Evolutionary conservation across 176 grass and related monocot genomes (phyloP), one percentile per base, ranked within the genome.

Genomic region (Rhynchospora tenuis): DNA sequence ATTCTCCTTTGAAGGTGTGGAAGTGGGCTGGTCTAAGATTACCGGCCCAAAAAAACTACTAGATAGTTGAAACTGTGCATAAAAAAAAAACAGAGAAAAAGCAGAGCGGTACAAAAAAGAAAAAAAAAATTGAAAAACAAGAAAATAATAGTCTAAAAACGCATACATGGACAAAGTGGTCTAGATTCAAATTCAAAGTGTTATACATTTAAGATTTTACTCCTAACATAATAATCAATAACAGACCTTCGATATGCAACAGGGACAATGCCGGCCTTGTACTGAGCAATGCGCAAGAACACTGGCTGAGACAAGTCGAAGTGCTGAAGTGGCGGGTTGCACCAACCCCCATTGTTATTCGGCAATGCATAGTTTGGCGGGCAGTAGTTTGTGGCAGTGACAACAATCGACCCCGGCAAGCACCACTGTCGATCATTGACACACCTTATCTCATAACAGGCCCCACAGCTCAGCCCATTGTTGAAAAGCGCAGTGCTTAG

Each of bases 401-500:
- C 90, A 33, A 89, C 83, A 6, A 92, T 27, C 56, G 88, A 85
- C 1, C 79, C 81, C 16, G 83, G 67, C 68, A 89, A 79, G 89
- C 89, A 93, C 60, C 64, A 77, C 48, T 56, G n/a, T 45, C 0
- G 24, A 33, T 83, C 73, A 27, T 83, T 85, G 24, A 80, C 64
- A 44, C 94, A 97, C 72, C 50, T 89, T 19, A 97, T 59, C 89
- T 97, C 43, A 69, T 85, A 97, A 73, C 94, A 97, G 20, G 91
- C 91, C n/a, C 94, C 94, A 55, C 94, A 97, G 84, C 51, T 89
- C n/a, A 70, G 83, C 26, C 94, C 94, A 59, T 84, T 74, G 87
- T 84, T 68, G 91, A 98, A 98, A 28, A 98, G 89, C 10, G 91
- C 90, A 29, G 92, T 98, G 88, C 95, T 98, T 64, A 98, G 84